phyloP scores from a whole-genome alignment of 148 eudicot species.

The Silene uniflora region DNA sequence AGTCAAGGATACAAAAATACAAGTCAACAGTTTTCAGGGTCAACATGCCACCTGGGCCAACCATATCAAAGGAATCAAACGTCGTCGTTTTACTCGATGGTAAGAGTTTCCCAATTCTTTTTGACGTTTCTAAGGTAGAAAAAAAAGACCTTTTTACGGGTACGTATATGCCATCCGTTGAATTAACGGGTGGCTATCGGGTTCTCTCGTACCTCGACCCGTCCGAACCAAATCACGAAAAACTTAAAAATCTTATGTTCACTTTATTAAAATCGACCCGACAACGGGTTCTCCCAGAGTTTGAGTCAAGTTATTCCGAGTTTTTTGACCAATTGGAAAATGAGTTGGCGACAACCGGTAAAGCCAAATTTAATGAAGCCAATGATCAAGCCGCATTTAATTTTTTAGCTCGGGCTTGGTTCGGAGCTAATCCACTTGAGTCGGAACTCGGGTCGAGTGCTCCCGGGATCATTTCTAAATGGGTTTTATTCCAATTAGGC shows the following conservation, averaged over 20 bases:
- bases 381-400: slow-evolving; percentile 70
- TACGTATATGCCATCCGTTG: slow-evolving; percentile 71
- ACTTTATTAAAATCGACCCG: slow-evolving; percentile 41
- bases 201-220: slow-evolving; percentile 80
- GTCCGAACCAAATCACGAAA: slow-evolving; percentile 69
- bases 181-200: slow-evolving; percentile 86
- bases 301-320: slow-evolving; percentile 38
- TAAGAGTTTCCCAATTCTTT: slow-evolving; percentile 59
- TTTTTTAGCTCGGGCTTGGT: slow-evolving; percentile 53
- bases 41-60: slow-evolving; percentile 93
- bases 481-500: slow-evolving; percentile 64
- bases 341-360: slow-evolving; percentile 45
- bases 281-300: slow-evolving; percentile 62
- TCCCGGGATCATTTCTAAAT: slow-evolving; percentile 48
- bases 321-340: slow-evolving; percentile 51
- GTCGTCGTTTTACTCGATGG: slow-evolving; percentile 82
- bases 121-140: slow-evolving; percentile 70
- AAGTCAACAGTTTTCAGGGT: slow-evolving; percentile 70
- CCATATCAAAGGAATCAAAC: slow-evolving; percentile 49
- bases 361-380: slow-evolving; percentile 45
- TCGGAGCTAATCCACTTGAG: slow-evolving; percentile 39
- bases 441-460: slow-evolving; percentile 53
- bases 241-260: slow-evolving; percentile 62
- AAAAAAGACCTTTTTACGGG: slow-evolving; percentile 80
- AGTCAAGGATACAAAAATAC: slow-evolving; percentile 58